Evolutionary conservation across 176 grass and related monocot genomes (phyloP).

Genomic region (Avena atlantica): DNA sequence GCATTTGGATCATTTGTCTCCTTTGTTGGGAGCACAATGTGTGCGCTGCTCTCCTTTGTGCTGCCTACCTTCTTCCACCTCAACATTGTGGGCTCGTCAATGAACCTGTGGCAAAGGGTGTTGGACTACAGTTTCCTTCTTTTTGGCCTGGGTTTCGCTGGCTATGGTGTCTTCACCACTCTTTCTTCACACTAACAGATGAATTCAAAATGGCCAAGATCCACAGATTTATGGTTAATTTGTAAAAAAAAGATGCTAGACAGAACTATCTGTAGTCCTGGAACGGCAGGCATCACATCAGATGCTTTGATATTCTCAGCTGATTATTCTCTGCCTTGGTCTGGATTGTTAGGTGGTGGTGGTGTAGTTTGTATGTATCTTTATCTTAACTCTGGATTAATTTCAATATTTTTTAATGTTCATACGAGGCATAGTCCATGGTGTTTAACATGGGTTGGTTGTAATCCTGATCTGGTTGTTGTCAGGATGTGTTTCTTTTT

Average conservation of each 20-base stretch:
- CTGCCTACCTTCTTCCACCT: constrained; percentile 81
- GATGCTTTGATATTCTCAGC: background rate
- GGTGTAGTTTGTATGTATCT: background rate
- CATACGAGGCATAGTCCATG: background rate
- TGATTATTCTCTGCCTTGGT: background rate
- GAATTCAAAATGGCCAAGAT: background rate
- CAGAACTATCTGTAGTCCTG: background rate
- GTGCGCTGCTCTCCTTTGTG: constrained; percentile 82
- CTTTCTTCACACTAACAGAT: constrained; percentile 29
- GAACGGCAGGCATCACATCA: background rate
- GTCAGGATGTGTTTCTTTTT: background rate
- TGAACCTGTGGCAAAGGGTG: constrained; percentile 49
- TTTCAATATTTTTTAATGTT: background rate
- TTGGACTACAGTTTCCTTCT: constrained; percentile 73
- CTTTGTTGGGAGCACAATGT: constrained; percentile 86
- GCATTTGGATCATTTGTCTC: constrained; percentile 79
- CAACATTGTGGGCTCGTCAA: constrained; percentile 64
- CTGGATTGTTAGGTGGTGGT: background rate
- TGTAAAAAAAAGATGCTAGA: background rate
- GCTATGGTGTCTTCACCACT: constrained; percentile 57
- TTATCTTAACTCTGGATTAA: background rate
- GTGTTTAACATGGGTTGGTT: background rate
- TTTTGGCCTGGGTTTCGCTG: constrained; percentile 65
- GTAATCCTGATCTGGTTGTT: constrained; percentile 15
- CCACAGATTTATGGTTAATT: background rate